phyloP scores from a whole-genome alignment of 2,329 filamentous ascomycete species.

The Thermothelomyces thermophilus region DNA sequence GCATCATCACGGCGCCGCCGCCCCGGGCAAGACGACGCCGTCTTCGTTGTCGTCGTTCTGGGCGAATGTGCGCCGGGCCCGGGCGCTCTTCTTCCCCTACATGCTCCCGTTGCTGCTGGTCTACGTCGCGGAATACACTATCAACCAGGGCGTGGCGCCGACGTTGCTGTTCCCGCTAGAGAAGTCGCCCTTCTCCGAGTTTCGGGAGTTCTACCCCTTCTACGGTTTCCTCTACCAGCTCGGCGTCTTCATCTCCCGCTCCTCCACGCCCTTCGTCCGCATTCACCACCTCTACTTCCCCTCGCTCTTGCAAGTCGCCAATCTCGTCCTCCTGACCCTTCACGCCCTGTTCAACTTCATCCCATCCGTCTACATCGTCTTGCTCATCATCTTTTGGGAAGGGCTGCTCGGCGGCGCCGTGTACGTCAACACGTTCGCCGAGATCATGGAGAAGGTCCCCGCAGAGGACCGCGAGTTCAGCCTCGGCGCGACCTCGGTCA shows the following conservation, averaged over 20 bases:
- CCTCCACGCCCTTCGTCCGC: constrained; percentile 80
- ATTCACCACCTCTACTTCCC: constrained; percentile 76
- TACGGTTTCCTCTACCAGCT: constrained; percentile 94
- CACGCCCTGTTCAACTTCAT: constrained; percentile 79
- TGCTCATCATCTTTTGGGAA: constrained; percentile 86
- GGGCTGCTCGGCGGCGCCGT: constrained; percentile 84
- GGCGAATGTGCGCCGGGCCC: constrained; percentile 58
- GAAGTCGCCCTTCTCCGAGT: constrained; percentile 70
- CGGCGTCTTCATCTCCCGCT: constrained; percentile 90
- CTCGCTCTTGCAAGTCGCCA: constrained; percentile 72
- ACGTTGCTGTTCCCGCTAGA: constrained; percentile 80
- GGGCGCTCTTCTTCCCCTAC: constrained; percentile 64
- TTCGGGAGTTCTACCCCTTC: constrained; percentile 85
- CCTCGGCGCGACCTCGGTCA: constrained; percentile 81
- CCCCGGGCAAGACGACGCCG: not conserved
- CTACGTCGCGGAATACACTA: constrained; percentile 93
- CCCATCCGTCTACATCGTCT: constrained; percentile 80
- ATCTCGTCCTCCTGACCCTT: constrained; percentile 64
- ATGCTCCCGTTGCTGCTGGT: constrained; percentile 91
- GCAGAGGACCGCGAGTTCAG: constrained; percentile 82
- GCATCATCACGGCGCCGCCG: constrained; percentile 13
- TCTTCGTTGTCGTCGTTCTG: constrained; percentile 31
- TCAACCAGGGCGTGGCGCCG: constrained; percentile 90
- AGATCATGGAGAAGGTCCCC: constrained; percentile 79
- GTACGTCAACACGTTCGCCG: constrained; percentile 93